Evolutionary conservation across 306 rosid genomes (phyloP), one percentile per base, ranked within the genome.

Genomic region (Dalbergia cochinchinensis): DNA sequence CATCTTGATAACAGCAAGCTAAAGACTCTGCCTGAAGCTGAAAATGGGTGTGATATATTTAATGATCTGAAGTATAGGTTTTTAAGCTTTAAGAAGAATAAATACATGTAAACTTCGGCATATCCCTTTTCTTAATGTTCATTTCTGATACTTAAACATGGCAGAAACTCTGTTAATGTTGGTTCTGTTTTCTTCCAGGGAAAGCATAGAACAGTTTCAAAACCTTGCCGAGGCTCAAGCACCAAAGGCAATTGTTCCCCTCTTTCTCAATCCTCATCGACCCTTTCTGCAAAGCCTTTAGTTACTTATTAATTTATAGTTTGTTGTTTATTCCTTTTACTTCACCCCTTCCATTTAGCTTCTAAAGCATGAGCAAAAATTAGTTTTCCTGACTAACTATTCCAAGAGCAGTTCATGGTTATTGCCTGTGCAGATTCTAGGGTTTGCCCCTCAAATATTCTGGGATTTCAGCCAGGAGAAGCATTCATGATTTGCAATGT

Each of bases 351-450:
- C 74, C 19, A 16, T 77, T 65, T 73, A 31, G 33, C 50, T 50
- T 33, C 50, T 64, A 19, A 69, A 75, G 39, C 68, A 39, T 78
- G 22, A 9, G 63, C 22, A 68, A 41, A 73, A 35, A 39, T 44
- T 22, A 54, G 63, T 42, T 45, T n/a, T 62, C 59, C 85, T 63
- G 71, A 82, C 92, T 90, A 80, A 93, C 89, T 12, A 59, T 78
- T 87, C 74, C 77, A 12, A 51, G 91, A 81, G 89, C 94, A 95
- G 99, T 93, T 92, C 83, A 86, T 95, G 96, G 92, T 95, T 83
- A 90, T 95, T 84, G 90, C 98, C 51, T 95, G 99, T 95, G 99
- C 94, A 83, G 99, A 95, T 83, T 95, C 99, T 34, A 89, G 97
- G 83, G 99, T 95, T 51, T 95, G 99, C 71, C 99, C 99, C 65